Evolutionary conservation across 805 yeast species (phyloP).

Genomic region (Wickerhamomyces canadensis): DNA sequence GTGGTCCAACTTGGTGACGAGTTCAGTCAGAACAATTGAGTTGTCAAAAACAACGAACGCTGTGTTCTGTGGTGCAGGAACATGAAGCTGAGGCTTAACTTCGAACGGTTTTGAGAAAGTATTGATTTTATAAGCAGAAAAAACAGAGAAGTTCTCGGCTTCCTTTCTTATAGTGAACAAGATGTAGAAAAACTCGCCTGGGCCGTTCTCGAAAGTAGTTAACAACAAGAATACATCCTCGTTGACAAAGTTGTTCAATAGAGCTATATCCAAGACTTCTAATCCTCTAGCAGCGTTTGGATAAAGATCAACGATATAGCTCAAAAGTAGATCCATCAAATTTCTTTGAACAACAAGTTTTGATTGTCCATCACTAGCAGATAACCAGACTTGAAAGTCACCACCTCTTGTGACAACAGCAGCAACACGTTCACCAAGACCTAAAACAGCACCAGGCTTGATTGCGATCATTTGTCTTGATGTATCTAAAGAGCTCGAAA

Average conservation of each 20-base stretch:
- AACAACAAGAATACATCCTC: slow-evolving; percentile 43
- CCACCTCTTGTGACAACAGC: slow-evolving; percentile 39
- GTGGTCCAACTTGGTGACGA: slow-evolving; percentile 34
- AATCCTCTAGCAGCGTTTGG: slow-evolving; percentile 48
- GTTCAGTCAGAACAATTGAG: slow-evolving; percentile 62
- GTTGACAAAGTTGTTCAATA: slow-evolving; percentile 31
- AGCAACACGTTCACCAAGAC: slow-evolving; percentile 43
- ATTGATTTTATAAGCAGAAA: slow-evolving; percentile 63
- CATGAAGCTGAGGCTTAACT: slow-evolving; percentile 41
- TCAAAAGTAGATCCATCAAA: slow-evolving; percentile 30
- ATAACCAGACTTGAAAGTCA: slow-evolving; percentile 42
- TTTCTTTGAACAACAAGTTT: slow-evolving; percentile 32
- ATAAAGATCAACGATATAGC: slow-evolving; percentile 40
- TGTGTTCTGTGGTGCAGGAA: slow-evolving; percentile 54
- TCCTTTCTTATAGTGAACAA: slow-evolving; percentile 50
- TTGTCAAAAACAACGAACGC: slow-evolving; percentile 57
- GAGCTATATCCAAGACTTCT: slow-evolving; percentile 57
- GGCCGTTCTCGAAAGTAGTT: slow-evolving; percentile 27
- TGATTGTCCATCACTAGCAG: slow-evolving; percentile 39
- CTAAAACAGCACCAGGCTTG: slow-evolving; percentile 45
- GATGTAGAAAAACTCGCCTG: slow-evolving; percentile 34
- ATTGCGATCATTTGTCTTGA: slow-evolving; percentile 49
- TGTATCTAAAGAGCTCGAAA: slow-evolving; percentile 23
- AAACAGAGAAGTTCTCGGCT: slow-evolving; percentile 44
- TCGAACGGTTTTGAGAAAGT: slow-evolving; percentile 32